A percentile compares a stretch with the other conserved stretches of the same genome.
Evolutionary conservation across 2,329 filamentous ascomycete species (phyloP).

Genomic region (Ophiostoma pallidulum): DNA sequence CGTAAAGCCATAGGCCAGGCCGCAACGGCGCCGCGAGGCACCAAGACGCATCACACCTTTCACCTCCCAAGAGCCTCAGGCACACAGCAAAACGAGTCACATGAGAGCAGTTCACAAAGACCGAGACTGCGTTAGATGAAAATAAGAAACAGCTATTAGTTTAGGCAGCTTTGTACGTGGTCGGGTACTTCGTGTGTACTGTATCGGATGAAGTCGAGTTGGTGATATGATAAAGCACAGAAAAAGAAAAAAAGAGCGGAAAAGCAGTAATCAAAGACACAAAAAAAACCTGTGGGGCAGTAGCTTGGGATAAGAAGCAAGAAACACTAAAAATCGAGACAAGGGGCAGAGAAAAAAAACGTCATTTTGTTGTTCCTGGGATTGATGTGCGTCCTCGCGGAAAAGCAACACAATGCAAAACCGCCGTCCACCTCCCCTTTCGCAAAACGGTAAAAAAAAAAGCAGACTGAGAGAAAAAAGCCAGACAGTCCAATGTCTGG

Average conservation of each 20-base stretch:
- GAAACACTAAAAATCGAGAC: neutral
- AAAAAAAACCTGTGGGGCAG: constrained; percentile 1
- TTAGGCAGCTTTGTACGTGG: constrained; percentile 14
- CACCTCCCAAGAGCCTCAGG: too few relatives aligned
- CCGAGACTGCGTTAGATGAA: too few relatives aligned
- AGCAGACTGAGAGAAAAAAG: neutral
- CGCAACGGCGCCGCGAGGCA: too few relatives aligned
- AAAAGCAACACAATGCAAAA: constrained; percentile 4
- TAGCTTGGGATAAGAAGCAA: neutral
- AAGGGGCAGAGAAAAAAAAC: neutral
- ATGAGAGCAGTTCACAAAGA: neutral
- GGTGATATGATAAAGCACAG: neutral
- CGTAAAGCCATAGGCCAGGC: too few relatives aligned
- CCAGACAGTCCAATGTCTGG: constrained; percentile 1
- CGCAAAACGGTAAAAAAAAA: neutral
- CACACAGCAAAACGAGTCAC: neutral
- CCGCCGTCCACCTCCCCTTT: neutral
- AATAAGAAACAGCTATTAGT: constrained; percentile 15
- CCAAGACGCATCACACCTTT: too few relatives aligned
- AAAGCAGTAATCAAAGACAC: neutral
- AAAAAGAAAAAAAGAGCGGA: neutral
- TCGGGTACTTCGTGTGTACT: constrained; percentile 7
- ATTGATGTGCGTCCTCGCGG: constrained; percentile 1
- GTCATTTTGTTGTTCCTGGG: constrained; percentile 3
- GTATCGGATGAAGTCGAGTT: constrained; percentile 2